Evolutionary conservation across 1,139 yeast species (phyloP), one percentile per base, ranked within the genome.

Genomic region (Lizanozyma gosingica): DNA sequence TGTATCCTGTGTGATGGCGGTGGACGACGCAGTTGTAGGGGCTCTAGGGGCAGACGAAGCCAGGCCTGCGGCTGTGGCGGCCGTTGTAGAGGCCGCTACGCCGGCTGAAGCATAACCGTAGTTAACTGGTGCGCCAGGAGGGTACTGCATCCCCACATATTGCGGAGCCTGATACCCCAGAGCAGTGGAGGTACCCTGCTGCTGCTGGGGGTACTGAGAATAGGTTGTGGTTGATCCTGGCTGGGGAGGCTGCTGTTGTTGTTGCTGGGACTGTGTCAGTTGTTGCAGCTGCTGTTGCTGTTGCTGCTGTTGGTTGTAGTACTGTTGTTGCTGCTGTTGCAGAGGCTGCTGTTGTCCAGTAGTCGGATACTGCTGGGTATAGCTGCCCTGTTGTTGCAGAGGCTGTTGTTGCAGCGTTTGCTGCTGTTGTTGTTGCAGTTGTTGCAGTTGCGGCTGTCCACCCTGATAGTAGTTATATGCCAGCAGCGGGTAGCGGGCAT

Each of bases 391-490:
- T 17, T 22, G 40, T 38, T 42, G 45, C 32, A 39, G 46, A 9
- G 37, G 43, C 8, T 34, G 18, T 29, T 34, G 33, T 39, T 33
- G 47, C 35, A 35, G 44, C 35, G 44, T 52, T 35, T 42, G 52
- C 43, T 40, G 47, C 35, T 33, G 47, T 45, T 14, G 48, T 39
- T 16, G 49, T 46, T 15, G 53, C 38, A 16, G 49, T 37, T 32
- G 55, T 41, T 40, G 34, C 39, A 36, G 41, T 51, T 39, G 34
- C 45, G 38, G 18, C 40, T 42, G 14, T 48, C 36, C 18, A 49
- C 42, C 27, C 46, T 39, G 33, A 49, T 46, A 40, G 50, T 40
- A 36, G 46, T 46, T 39, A 49, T 42, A 39, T 44, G 42, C 29
- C 29, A 22, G 18, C 47, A 39, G 6, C 47, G 43, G 14, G 43